A percentile compares a stretch with the other conserved stretches of the same genome.
phyloP scores from a whole-genome alignment of 352 stramenopile species.

The Pythium pectinolyticum region DNA sequence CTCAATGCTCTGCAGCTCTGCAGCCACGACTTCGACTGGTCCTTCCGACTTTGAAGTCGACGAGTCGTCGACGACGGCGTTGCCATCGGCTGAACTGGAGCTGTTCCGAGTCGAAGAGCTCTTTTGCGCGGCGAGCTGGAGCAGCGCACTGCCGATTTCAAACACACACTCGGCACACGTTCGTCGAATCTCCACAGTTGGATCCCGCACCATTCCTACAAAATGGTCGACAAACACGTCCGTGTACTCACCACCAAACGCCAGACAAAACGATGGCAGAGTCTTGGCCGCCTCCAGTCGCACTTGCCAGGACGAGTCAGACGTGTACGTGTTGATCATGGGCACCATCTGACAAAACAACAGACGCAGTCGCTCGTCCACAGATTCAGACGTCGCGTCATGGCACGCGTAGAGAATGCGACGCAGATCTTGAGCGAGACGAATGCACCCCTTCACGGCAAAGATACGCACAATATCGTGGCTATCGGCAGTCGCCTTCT shows the following conservation, averaged over 20 bases:
- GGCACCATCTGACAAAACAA: slow-evolving; percentile 82
- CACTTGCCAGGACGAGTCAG: slow-evolving; percentile 87
- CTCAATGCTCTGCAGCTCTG: slow-evolving; percentile 33
- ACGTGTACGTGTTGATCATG: slow-evolving; percentile 88
- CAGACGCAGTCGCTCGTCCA: slow-evolving; percentile 51
- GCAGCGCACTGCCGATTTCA: slow-evolving; percentile 58
- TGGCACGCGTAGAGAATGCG: slow-evolving; percentile 34
- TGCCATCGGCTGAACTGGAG: not conserved
- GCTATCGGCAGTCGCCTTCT: slow-evolving; percentile 80
- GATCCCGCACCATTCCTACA: slow-evolving; percentile 76
- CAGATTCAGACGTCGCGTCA: slow-evolving; percentile 26
- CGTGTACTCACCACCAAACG: slow-evolving; percentile 77
- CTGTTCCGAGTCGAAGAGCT: slow-evolving; percentile 1
- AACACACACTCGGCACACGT: slow-evolving; percentile 71
- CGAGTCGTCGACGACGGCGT: not conserved
- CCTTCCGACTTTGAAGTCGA: not conserved
- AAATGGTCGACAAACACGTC: slow-evolving; percentile 89
- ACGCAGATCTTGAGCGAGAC: slow-evolving; percentile 60
- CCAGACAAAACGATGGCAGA: slow-evolving; percentile 71
- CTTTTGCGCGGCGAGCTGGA: slow-evolving; percentile 47
- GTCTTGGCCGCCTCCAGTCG: slow-evolving; percentile 74
- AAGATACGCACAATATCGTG: slow-evolving; percentile 89
- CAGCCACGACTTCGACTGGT: slow-evolving; percentile 27
- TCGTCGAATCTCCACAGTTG: slow-evolving; percentile 83
- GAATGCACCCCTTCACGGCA: slow-evolving; percentile 81